phyloP scores from a whole-genome alignment of 768 basidiomycete genomes.

The Scleroderma citrinum region DNA sequence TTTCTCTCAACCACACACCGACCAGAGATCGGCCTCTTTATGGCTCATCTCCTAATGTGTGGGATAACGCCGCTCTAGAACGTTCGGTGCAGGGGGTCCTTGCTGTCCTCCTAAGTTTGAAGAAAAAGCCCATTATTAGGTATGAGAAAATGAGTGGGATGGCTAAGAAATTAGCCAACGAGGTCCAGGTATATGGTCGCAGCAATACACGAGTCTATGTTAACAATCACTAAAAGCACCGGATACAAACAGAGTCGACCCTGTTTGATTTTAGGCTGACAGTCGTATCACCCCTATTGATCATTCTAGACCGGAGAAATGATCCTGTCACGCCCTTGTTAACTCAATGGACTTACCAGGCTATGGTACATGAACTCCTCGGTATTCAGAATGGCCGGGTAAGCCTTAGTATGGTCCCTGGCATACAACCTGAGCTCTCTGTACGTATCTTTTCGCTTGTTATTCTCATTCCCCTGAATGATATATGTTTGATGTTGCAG shows the following conservation, averaged over 20 bases:
- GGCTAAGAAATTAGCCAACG: constrained; percentile 83
- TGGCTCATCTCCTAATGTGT: constrained; percentile 63
- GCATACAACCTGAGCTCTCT: constrained; percentile 78
- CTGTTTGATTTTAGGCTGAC: constrained; percentile 91
- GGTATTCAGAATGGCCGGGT: constrained; percentile 94
- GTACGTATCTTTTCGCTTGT: constrained; percentile 38
- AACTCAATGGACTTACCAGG: constrained; percentile 99
- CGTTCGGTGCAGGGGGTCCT: constrained; percentile 75
- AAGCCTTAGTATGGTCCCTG: constrained; percentile 75
- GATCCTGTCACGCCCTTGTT: constrained; percentile 95
- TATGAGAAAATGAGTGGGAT: constrained; percentile 91
- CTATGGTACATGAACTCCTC: constrained; percentile 96
- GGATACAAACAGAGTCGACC: constrained; percentile 71
- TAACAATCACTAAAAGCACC: constrained; percentile 45
- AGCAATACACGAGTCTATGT: neutral
- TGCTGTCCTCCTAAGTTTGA: constrained; percentile 86
- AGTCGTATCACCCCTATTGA: constrained; percentile 80
- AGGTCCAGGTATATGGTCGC: constrained; percentile 60
- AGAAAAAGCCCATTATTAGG: constrained; percentile 91
- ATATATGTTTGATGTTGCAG: constrained; percentile 33
- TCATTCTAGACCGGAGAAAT: constrained; percentile 92
- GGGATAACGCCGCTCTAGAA: constrained; percentile 70
- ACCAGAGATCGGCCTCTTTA: constrained; percentile 59
- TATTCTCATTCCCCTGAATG: constrained; percentile 7
- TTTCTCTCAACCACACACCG: constrained; percentile 79